These are phyloP conservation scores for Ganoderma meredithae DNA, from an alignment of 1,284 basidiomycete species.

Conservation along the genomic window DNA sequence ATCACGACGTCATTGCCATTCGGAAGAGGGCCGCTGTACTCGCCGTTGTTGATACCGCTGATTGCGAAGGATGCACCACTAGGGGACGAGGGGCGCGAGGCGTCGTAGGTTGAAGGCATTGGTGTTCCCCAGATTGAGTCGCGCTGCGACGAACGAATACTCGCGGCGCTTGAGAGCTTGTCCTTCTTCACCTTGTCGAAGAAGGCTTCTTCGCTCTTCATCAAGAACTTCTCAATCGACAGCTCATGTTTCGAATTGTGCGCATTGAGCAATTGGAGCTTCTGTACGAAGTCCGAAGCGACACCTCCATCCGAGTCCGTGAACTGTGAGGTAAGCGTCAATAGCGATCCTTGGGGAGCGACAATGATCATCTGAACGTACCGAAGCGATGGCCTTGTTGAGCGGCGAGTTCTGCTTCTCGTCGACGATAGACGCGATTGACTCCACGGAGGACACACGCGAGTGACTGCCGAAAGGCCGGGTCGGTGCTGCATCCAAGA, in stretches of 20 bases:
- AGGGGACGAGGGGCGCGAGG: constrained; percentile 79
- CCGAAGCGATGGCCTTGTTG: constrained; percentile 91
- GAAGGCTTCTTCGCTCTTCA: constrained; percentile 92
- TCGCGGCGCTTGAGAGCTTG: constrained; percentile 80
- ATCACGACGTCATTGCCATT: constrained; percentile 64
- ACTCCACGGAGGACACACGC: constrained; percentile 83
- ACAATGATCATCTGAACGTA: constrained; percentile 45
- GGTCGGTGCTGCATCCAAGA: constrained; percentile 73
- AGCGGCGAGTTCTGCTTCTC: constrained; percentile 89
- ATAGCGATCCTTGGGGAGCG: neutral
- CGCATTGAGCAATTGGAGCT: constrained; percentile 78
- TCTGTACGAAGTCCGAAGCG: constrained; percentile 87
- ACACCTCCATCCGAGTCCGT: constrained; percentile 93
- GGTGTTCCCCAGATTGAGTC: constrained; percentile 86
- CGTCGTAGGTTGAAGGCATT: constrained; percentile 67
- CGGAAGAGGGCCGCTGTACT: constrained; percentile 62
- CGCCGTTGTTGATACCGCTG: constrained; percentile 41
- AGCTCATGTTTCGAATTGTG: constrained; percentile 92
- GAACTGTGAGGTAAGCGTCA: constrained; percentile 57
- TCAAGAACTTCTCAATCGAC: constrained; percentile 89
- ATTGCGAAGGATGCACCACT: constrained; percentile 53
- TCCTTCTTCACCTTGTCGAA: constrained; percentile 90
- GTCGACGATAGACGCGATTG: constrained; percentile 88
- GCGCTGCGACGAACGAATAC: constrained; percentile 78
- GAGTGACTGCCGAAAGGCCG: constrained; percentile 85